A percentile compares a stretch with the other conserved stretches of the same genome.
Evolutionary conservation across 2,329 filamentous ascomycete genomes (phyloP).

Genomic region (Colletotrichum plurivorum): DNA sequence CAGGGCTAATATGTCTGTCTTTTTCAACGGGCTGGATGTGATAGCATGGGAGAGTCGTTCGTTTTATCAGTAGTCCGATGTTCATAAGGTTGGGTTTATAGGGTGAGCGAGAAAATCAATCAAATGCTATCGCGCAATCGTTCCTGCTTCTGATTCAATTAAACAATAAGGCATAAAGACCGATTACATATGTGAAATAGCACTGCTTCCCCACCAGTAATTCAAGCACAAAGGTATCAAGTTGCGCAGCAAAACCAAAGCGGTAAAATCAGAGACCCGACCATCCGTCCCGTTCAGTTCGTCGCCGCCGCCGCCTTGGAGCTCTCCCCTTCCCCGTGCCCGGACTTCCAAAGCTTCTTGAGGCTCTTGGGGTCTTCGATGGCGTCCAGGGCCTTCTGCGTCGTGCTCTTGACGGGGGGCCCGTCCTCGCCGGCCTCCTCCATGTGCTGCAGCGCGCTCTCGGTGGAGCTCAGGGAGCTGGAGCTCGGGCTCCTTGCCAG

Average conservation of each 20-base stretch:
- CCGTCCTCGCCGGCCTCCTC: conserved; percentile 56
- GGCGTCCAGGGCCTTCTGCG: conserved; percentile 65
- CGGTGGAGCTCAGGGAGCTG: conserved; percentile 58
- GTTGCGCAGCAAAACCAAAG: conserved; percentile 4
- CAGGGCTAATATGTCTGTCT: not conserved
- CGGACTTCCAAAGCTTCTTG: conserved; percentile 50
- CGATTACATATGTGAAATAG: not conserved
- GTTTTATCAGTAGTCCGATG: too few relatives aligned
- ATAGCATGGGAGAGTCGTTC: too few relatives aligned
- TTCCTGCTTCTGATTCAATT: conserved; percentile 1
- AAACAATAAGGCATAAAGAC: not conserved
- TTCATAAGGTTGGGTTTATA: too few relatives aligned
- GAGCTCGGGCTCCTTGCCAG: conserved; percentile 68
- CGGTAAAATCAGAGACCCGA: not conserved
- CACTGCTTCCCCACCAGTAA: not conserved
- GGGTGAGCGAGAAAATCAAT: not conserved
- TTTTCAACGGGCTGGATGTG: too few relatives aligned
- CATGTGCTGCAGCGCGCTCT: conserved; percentile 65
- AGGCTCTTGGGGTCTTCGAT: conserved; percentile 64
- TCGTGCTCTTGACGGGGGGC: conserved; percentile 61
- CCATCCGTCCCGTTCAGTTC: not conserved
- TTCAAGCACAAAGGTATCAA: conserved; percentile 29
- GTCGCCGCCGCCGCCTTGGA: conserved; percentile 9
- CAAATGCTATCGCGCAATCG: conserved; percentile 13
- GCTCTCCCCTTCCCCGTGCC: conserved; percentile 24